These are phyloP conservation scores for Fonticula alba DNA, from an alignment of 78 protist genomes.

Conservation along the genomic window DNA sequence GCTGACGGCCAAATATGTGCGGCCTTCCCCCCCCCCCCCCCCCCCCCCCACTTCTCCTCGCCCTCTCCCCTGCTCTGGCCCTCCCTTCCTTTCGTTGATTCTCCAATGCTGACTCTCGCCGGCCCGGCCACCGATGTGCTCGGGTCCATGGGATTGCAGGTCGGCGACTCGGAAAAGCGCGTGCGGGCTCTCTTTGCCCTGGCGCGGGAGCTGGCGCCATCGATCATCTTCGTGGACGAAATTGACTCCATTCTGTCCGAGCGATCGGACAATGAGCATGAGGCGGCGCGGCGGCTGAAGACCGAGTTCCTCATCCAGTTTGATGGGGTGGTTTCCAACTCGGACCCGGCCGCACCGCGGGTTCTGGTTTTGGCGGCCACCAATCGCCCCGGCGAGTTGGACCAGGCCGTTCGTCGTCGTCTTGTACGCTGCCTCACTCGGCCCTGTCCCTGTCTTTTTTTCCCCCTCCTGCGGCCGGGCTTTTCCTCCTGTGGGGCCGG, in stretches of 20 bases:
- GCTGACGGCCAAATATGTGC: conserved; percentile 59
- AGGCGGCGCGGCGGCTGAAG: conserved; percentile 41
- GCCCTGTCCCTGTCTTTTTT: too few relatives aligned
- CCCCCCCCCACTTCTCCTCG: too few relatives aligned
- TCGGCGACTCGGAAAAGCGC: conserved; percentile 68
- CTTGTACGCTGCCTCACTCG: too few relatives aligned
- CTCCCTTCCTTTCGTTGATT: not conserved
- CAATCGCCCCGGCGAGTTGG: conserved; percentile 77
- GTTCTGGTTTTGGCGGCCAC: conserved; percentile 52
- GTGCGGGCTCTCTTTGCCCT: conserved; percentile 65
- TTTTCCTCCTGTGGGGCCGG: too few relatives aligned
- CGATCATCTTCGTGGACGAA: conserved; percentile 74
- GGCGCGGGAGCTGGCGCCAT: conserved; percentile 39
- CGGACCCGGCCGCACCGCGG: conserved; percentile 13
- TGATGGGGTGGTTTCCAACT: conserved; percentile 40
- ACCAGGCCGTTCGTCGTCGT: conserved; percentile 76
- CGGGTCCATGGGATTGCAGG: not conserved
- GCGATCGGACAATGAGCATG: conserved; percentile 30
- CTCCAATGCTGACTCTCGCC: not conserved
- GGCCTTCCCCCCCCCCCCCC: too few relatives aligned
- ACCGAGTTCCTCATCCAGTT: conserved; percentile 54
- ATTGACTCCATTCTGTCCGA: conserved; percentile 53
- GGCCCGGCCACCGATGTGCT: not conserved
- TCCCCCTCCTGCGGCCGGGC: too few relatives aligned
- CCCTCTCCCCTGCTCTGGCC: too few relatives aligned